Conservation (phyloP, 164 flowering plant species). For the Sextonia rubra region DNA sequence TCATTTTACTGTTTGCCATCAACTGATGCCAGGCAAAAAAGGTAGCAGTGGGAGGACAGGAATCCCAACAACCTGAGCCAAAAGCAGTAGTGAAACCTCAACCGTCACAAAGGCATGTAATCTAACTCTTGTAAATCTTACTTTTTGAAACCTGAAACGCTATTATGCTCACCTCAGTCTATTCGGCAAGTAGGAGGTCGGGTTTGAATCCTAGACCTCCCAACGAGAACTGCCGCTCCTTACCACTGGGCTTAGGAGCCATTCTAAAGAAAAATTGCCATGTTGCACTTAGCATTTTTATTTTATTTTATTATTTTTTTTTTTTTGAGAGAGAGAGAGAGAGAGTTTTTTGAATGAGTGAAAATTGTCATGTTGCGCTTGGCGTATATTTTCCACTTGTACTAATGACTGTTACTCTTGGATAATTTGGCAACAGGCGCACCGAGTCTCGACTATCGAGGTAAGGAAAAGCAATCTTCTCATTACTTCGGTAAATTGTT, state of each 20-base stretch:
- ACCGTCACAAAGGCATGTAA: constrained; percentile 22
- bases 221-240: too few relatives aligned
- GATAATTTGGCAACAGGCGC: constrained; percentile 16
- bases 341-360: too few relatives aligned
- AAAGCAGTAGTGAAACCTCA: constrained; percentile 21
- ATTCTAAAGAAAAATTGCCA: too few relatives aligned
- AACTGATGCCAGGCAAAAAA: constrained; percentile 42
- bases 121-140: not conserved
- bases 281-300: too few relatives aligned
- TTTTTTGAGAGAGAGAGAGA: too few relatives aligned
- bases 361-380: too few relatives aligned
- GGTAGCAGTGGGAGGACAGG: constrained; percentile 34
- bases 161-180: too few relatives aligned
- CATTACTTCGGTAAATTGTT: not conserved
- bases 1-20: not conserved
- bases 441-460: constrained; percentile 19
- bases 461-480: constrained; percentile 11
- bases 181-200: too few relatives aligned
- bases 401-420: not conserved
- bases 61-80: constrained; percentile 17
- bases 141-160: not conserved
- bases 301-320: too few relatives aligned
- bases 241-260: too few relatives aligned
- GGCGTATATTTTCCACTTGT: too few relatives aligned
- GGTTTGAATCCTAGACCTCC: too few relatives aligned